phyloP scores from a whole-genome alignment of 2,329 filamentous ascomycete genomes.

The Lecanoromycetidae sp. region DNA sequence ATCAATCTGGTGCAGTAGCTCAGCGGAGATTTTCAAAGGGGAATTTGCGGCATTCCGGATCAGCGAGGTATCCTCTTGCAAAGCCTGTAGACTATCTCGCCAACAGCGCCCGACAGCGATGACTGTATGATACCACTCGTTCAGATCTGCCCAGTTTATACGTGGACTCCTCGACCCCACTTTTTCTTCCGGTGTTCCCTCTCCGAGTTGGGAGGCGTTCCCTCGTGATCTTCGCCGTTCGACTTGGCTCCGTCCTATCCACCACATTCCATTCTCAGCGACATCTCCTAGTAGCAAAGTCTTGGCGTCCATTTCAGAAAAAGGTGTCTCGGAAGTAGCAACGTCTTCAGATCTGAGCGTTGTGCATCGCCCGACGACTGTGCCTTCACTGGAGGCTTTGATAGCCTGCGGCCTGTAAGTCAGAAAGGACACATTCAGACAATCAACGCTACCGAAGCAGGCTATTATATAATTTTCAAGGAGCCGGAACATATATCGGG shows the following conservation, averaged over 20 bases:
- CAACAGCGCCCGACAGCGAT: constrained; percentile 57
- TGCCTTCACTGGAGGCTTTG: constrained; percentile 35
- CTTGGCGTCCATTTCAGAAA: constrained; percentile 58
- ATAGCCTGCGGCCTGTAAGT: constrained; percentile 32
- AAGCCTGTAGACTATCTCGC: constrained; percentile 46
- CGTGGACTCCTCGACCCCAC: constrained; percentile 52
- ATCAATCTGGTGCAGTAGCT: constrained; percentile 30
- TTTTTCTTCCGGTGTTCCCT: not conserved
- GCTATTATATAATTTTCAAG: constrained; percentile 65
- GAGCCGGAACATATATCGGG: constrained; percentile 50
- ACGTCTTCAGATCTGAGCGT: constrained; percentile 15
- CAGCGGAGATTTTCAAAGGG: not conserved
- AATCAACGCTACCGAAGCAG: constrained; percentile 57
- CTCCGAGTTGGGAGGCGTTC: not conserved
- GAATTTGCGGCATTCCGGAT: constrained; percentile 21
- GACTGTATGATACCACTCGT: constrained; percentile 62
- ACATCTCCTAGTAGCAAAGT: constrained; percentile 61
- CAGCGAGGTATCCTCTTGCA: constrained; percentile 23
- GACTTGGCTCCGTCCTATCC: constrained; percentile 43
- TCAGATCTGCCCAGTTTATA: constrained; percentile 57
- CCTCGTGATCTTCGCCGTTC: not conserved
- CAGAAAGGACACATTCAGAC: constrained; percentile 66
- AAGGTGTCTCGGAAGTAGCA: constrained; percentile 10
- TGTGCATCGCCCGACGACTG: constrained; percentile 26
- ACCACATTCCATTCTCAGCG: constrained; percentile 73